Evolutionary conservation across 2,329 filamentous ascomycete genomes (phyloP).

Genomic region (Aspergillus niger): DNA sequence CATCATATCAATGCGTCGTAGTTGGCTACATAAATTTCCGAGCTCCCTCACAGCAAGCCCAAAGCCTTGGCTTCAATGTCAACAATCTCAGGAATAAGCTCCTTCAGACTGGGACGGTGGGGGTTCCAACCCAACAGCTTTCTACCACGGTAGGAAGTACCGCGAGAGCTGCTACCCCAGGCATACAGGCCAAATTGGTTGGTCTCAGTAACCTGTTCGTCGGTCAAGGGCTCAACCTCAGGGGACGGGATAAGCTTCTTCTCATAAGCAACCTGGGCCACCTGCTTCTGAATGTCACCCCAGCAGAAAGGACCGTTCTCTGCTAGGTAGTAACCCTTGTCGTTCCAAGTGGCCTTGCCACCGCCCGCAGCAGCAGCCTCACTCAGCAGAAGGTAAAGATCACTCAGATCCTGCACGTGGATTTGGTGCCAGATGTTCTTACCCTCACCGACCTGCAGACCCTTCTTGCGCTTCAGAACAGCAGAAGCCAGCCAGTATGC

Average conservation of each 20-base stretch:
- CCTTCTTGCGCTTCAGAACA: constrained; percentile 39
- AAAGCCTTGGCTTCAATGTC: constrained; percentile 49
- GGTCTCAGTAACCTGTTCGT: constrained; percentile 46
- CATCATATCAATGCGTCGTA: constrained; percentile 1
- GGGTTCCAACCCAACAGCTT: constrained; percentile 44
- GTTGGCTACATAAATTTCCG: background rate
- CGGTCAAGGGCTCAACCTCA: constrained; percentile 39
- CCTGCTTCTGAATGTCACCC: constrained; percentile 41
- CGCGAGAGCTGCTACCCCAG: constrained; percentile 43
- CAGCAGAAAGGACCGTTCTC: constrained; percentile 46
- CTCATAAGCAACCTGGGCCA: constrained; percentile 52
- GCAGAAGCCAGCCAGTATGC: constrained; percentile 44
- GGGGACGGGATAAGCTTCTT: constrained; percentile 54
- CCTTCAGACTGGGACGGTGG: constrained; percentile 50
- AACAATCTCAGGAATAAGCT: constrained; percentile 58
- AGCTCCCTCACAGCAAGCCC: constrained; percentile 29
- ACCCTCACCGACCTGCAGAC: constrained; percentile 43
- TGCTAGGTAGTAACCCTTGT: constrained; percentile 54
- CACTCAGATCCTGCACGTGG: constrained; percentile 44
- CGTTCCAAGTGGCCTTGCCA: constrained; percentile 44
- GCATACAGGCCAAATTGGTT: constrained; percentile 37
- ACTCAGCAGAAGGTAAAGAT: constrained; percentile 39
- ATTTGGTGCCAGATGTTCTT: constrained; percentile 46
- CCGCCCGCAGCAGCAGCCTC: constrained; percentile 43
- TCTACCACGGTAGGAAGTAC: constrained; percentile 38